Evolutionary conservation across 768 basidiomycete genomes (phyloP).

Genomic region (Leucocoprinus sp.): DNA sequence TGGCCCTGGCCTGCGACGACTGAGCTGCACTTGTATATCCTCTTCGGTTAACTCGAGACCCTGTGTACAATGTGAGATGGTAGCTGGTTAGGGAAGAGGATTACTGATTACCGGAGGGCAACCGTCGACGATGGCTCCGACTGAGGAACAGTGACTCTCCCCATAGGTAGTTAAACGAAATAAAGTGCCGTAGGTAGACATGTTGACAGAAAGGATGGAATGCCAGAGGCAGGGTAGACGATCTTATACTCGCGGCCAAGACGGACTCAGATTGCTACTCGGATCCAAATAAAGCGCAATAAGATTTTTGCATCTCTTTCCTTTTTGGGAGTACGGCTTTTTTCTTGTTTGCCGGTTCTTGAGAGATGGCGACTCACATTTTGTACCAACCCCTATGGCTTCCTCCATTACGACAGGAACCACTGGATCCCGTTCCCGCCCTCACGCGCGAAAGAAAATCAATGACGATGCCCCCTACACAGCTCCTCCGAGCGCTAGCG

Average conservation of each 20-base stretch:
- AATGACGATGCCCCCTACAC: constrained; percentile 69
- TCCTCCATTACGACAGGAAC: constrained; percentile 21
- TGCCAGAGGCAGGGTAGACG: neutral
- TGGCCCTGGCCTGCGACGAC: constrained; percentile 90
- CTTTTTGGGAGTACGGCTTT: constrained; percentile 9
- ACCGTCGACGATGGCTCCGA: constrained; percentile 96
- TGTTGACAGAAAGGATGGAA: constrained; percentile 22
- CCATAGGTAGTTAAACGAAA: constrained; percentile 97
- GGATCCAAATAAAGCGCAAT: neutral
- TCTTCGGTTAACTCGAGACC: constrained; percentile 71
- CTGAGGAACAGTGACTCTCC: constrained; percentile 94
- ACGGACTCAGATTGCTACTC: neutral
- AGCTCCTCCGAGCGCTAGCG: constrained; percentile 39
- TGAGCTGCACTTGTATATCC: constrained; percentile 89
- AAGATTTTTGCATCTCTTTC: constrained; percentile 5
- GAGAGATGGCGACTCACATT: neutral
- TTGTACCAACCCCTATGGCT: constrained; percentile 25
- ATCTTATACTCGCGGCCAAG: constrained; percentile 9
- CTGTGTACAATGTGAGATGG: constrained; percentile 30
- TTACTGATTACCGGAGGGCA: constrained; percentile 74
- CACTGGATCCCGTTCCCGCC: constrained; percentile 50
- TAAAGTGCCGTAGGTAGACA: constrained; percentile 90
- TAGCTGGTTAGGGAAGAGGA: neutral
- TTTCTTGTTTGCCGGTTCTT: constrained; percentile 1
- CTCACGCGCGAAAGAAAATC: constrained; percentile 53